phyloP scores from a whole-genome alignment of 1,284 basidiomycete genomes.

The Butyriboletus pseudospeciosus region DNA sequence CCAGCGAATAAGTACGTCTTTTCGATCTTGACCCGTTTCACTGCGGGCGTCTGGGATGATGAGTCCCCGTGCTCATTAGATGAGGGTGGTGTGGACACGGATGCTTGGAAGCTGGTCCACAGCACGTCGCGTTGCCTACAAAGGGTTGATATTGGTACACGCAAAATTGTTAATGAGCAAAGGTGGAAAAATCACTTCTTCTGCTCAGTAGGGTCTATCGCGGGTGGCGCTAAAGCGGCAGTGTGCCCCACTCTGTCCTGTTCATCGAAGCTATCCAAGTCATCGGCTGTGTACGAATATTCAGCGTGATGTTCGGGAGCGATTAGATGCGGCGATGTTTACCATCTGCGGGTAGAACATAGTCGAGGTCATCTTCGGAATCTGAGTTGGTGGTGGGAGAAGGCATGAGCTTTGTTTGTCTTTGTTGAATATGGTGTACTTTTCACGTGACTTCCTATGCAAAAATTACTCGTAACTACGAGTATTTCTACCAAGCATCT shows the following conservation, averaged over 20 bases:
- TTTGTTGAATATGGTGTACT: slow-evolving; percentile 17
- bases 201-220: slow-evolving; percentile 37
- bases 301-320: too few species aligned
- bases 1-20: slow-evolving; percentile 71
- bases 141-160: background rate
- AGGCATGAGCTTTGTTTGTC: slow-evolving; percentile 25
- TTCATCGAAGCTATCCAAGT: slow-evolving; percentile 22
- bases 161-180: background rate
- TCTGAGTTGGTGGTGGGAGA: slow-evolving; percentile 12
- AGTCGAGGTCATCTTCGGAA: too few species aligned
- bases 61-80: too few species aligned
- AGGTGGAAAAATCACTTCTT: slow-evolving; percentile 38
- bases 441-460: too few species aligned
- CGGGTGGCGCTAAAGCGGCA: slow-evolving; percentile 15
- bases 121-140: slow-evolving; percentile 41
- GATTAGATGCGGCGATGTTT: too few species aligned
- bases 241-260: slow-evolving; percentile 11
- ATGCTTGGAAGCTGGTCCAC: slow-evolving; percentile 61
- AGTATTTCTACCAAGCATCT: too few species aligned
- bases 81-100: slow-evolving; percentile 32
- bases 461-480: too few species aligned
- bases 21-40: slow-evolving; percentile 57
- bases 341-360: too few species aligned
- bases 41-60: background rate
- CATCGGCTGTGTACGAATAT: too few species aligned